phyloP scores from a whole-genome alignment of 225 moss, liverwort and hornwort genomes.

The Bryum argenteum region DNA sequence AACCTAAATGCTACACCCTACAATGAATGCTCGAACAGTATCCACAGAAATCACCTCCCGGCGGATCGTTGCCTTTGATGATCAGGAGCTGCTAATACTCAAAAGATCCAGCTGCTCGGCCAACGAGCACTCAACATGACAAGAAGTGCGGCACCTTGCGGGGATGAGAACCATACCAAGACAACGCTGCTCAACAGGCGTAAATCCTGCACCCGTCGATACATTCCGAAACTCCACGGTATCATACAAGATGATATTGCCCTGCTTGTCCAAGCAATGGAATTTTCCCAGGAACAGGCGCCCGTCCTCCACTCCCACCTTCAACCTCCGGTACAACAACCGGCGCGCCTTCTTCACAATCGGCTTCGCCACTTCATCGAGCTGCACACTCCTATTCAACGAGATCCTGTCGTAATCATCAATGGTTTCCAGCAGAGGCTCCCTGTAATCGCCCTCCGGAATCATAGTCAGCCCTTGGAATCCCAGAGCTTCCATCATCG shows the following conservation, averaged over 20 bases:
- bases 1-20: too few species aligned
- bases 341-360: conserved; percentile 48
- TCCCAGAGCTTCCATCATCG: conserved; percentile 6
- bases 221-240: conserved; percentile 58
- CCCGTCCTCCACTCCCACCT: conserved; percentile 74
- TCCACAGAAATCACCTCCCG: too few species aligned
- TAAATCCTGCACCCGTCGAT: conserved; percentile 1
- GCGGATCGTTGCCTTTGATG: not conserved
- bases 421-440: conserved; percentile 3
- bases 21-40: too few species aligned
- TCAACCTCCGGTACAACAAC: conserved; percentile 57
- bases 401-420: conserved; percentile 2
- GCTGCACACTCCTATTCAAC: conserved; percentile 25
- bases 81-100: not conserved
- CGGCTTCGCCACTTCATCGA: conserved; percentile 24
- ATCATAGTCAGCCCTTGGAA: conserved; percentile 26
- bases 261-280: conserved; percentile 82
- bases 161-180: conserved; percentile 75
- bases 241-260: conserved; percentile 73
- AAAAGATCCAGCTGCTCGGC: conserved; percentile 67
- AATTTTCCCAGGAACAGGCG: conserved; percentile 71
- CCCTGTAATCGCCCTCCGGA: conserved; percentile 24
- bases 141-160: conserved; percentile 63
- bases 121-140: conserved; percentile 58
- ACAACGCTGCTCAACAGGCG: conserved; percentile 50